Conservation (phyloP, 2,329 filamentous ascomycete genomes). For the Sordariomycetes sp. region DNA sequence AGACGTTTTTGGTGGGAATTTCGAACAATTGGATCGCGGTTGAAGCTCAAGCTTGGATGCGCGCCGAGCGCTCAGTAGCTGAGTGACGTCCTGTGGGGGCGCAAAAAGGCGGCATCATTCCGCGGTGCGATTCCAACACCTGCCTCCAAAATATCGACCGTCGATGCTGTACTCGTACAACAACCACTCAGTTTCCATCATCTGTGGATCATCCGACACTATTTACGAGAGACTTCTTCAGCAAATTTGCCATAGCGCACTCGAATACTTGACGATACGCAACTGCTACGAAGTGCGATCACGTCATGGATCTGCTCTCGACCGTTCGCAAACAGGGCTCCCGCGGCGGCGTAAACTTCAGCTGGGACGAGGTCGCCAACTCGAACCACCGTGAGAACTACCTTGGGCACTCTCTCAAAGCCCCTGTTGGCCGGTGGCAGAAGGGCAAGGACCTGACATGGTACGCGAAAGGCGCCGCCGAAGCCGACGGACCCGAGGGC, state of each 20-base stretch:
- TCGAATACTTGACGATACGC: background rate
- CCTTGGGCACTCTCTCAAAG: constrained; percentile 85
- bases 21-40: too few relatives aligned
- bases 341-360: constrained; percentile 90
- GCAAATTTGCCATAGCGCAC: too few relatives aligned
- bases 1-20: background rate
- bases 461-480: constrained; percentile 48
- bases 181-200: too few relatives aligned
- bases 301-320: constrained; percentile 80
- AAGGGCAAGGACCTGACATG: constrained; percentile 60
- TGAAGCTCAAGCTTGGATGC: too few relatives aligned
- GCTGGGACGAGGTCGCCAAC: constrained; percentile 87
- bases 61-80: too few relatives aligned
- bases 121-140: background rate
- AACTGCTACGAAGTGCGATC: background rate
- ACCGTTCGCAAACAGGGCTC: constrained; percentile 86
- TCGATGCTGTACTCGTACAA: too few relatives aligned
- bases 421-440: constrained; percentile 87
- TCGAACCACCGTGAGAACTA: constrained; percentile 83
- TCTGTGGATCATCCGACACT: too few relatives aligned
- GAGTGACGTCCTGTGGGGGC: too few relatives aligned
- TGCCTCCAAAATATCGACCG: too few relatives aligned
- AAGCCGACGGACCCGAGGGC: constrained; percentile 33
- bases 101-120: background rate
- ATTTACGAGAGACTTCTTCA: too few relatives aligned